A percentile compares a stretch with the other conserved stretches of the same genome.
These are phyloP conservation scores for Strobilomyces confusus DNA, from an alignment of 768 basidiomycete species.

Conservation along the genomic window DNA sequence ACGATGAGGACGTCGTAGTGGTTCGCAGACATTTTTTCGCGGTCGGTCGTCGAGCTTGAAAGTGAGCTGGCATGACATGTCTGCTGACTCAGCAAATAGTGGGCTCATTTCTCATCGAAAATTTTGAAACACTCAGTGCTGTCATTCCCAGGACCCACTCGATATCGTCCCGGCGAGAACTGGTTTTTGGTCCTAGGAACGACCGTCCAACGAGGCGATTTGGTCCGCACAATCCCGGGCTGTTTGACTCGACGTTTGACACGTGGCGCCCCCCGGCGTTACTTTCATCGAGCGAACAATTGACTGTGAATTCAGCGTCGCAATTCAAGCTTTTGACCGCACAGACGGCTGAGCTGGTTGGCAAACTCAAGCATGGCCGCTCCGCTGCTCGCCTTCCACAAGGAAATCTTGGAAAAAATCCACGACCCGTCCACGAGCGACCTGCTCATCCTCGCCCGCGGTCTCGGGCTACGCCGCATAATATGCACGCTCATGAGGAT, in stretches of 20 bases:
- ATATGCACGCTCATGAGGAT: slow-evolving; percentile 88
- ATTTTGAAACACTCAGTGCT: neutral
- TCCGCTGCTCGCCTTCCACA: slow-evolving; percentile 61
- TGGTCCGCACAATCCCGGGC: too few relatives aligned
- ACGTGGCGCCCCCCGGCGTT: too few relatives aligned
- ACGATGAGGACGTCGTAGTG: slow-evolving; percentile 82
- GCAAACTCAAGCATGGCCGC: slow-evolving; percentile 18
- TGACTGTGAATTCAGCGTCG: neutral
- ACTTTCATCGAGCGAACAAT: too few relatives aligned
- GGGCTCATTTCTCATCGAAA: neutral
- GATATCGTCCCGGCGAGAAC: too few relatives aligned
- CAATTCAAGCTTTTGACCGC: neutral
- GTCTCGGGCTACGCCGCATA: slow-evolving; percentile 81
- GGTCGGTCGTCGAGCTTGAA: too few relatives aligned
- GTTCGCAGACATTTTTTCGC: slow-evolving; percentile 9
- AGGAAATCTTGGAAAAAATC: slow-evolving; percentile 58
- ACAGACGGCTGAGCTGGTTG: slow-evolving; percentile 1
- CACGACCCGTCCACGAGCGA: slow-evolving; percentile 74
- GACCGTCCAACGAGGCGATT: too few relatives aligned
- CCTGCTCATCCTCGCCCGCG: slow-evolving; percentile 78
- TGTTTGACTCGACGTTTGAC: too few relatives aligned
- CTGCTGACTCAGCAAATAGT: slow-evolving; percentile 18
- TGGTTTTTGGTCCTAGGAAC: too few relatives aligned
- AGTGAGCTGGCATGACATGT: too few relatives aligned
- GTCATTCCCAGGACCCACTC: neutral